Evolutionary conservation across 2,329 filamentous ascomycete genomes (phyloP), one percentile per base, ranked within the genome.

Genomic region (Xylariaceae sp.): DNA sequence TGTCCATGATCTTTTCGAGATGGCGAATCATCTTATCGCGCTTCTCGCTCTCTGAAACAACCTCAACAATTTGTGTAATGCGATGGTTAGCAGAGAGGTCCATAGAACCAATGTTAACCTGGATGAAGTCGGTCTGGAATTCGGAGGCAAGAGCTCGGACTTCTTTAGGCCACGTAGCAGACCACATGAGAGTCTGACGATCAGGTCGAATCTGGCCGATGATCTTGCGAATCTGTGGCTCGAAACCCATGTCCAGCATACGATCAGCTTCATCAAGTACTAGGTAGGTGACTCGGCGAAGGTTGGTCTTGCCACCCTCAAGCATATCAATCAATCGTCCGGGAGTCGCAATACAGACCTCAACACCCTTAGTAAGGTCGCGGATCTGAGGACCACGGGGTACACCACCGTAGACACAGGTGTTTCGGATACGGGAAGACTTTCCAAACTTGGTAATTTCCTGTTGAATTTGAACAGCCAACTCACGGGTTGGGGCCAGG

Each of bases 241-340:
- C 93, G 72, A 98, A 97, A 81, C 93, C 93, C 93, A 98, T 98
- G 73, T 98, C 93, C 65, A 98, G 78, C 93, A 98, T 98, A 63
- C 93, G 91, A 72, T 98, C 93, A 65, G 93, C 93, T 75, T 98
- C 93, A 60, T 98, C 93, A 51, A 98, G 89, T 54, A 97, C 93
- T 43, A 98, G 78, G 73, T 98, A 98, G 42, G 93, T 98, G 49
- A 97, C 90, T 66, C 93, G 89, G 54, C 91, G 91, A 50, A 98
- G 81, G 73, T 98, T 97, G 59, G 93, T 98, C 78, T 94, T 95
- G 67, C 90, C 91, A 54, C 89, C 88, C 71, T 97, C 93, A 24
- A 98, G 81, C 89, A 97, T 96, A 61, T 98, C 93, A 60, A 98
- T 97, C 59, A 98, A 76, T 77, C 93, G 91, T 63, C 93, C 93